Conservation (phyloP, 306 rosid species). For the Lablab purpureus region DNA sequence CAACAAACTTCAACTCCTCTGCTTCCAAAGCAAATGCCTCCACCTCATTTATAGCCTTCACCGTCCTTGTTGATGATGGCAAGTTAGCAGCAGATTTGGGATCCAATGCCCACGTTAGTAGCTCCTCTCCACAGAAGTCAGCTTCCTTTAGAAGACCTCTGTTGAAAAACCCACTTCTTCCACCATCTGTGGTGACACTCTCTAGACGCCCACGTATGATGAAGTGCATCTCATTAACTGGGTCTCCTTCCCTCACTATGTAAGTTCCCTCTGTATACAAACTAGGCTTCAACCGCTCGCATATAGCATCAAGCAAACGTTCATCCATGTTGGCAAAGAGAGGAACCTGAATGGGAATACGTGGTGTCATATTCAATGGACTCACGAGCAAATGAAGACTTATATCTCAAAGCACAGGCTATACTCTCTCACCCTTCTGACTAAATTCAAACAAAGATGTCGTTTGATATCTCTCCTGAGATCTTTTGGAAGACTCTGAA, state of each 20-base stretch:
- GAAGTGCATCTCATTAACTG: constrained; percentile 87
- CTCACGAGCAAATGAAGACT: constrained; percentile 19
- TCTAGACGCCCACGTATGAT: constrained; percentile 90
- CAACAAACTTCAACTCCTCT: constrained; percentile 86
- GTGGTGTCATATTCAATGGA: neutral
- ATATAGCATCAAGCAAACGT: constrained; percentile 89
- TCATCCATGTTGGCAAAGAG: constrained; percentile 92
- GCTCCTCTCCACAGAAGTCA: constrained; percentile 93
- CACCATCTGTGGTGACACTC: constrained; percentile 92
- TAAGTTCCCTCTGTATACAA: constrained; percentile 72
- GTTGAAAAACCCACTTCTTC: constrained; percentile 94
- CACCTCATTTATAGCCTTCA: constrained; percentile 81
- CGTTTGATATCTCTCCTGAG: constrained; percentile 64
- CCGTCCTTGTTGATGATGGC: constrained; percentile 93
- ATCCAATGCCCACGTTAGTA: constrained; percentile 92
- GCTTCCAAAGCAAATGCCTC: constrained; percentile 96
- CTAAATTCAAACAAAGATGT: constrained; percentile 73
- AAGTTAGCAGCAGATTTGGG: constrained; percentile 78
- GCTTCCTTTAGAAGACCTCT: constrained; percentile 81
- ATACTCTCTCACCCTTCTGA: constrained; percentile 73
- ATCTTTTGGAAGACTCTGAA: constrained; percentile 63
- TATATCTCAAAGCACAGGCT: neutral
- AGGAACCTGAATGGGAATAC: constrained; percentile 69
- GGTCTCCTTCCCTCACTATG: constrained; percentile 91
- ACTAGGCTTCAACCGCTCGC: constrained; percentile 89